These are phyloP conservation scores for Solanum paucissectum DNA, from an alignment of 257 asterid genomes.

Conservation along the genomic window DNA sequence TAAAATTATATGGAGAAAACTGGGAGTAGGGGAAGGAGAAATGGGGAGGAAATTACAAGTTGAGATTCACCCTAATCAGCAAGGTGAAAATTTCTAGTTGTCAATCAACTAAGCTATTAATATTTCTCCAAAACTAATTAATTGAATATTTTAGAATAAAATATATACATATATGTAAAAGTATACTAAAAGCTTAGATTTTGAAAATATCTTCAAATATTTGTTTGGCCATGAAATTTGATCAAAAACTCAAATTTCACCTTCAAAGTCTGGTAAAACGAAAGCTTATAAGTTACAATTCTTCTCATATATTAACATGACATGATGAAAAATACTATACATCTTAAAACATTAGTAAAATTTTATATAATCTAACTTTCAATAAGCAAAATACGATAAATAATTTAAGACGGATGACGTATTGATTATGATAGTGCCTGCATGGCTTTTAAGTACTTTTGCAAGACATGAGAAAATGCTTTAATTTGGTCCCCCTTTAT, in stretches of 20 bases:
- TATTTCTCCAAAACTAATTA: no score
- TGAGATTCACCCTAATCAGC: no score
- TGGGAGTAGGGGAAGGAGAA: no score
- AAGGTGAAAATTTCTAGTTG: no score
- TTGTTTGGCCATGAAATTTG: neutral
- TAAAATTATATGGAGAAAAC: no score
- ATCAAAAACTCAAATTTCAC: neutral
- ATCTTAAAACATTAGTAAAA: neutral
- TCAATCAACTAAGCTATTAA: no score
- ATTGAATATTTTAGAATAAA: no score
- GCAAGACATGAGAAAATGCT: neutral
- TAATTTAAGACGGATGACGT: neutral
- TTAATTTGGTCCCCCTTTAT: slow-evolving; percentile 5
- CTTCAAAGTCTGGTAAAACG: neutral
- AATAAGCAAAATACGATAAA: neutral
- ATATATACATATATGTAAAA: no score
- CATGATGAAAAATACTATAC: no score
- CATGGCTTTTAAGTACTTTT: neutral
- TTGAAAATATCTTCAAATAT: no score
- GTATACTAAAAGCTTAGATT: no score
- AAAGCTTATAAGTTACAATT: neutral
- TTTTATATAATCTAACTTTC: neutral
- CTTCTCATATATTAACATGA: neutral
- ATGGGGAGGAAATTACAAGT: no score
- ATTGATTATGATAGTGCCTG: neutral